Base-by-base conservation (phyloP, 108 stramenopile genomes). In the Skeletonema costatum region DNA sequence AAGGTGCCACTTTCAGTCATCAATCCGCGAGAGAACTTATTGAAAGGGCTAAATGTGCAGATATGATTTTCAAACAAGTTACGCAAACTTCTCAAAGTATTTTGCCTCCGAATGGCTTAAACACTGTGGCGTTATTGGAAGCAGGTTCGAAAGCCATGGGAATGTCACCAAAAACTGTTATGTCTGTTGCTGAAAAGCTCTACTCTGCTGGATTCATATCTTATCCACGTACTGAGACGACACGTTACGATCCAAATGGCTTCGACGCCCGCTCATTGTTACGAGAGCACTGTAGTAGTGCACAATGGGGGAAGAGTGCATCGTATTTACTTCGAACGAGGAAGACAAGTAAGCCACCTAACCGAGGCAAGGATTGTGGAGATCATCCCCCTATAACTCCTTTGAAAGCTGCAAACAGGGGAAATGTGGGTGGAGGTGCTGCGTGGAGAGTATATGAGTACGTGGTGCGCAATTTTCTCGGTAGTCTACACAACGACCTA, bases 161-260 rank as follows among this genome's bases (percentile, higher is more conserved):
- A 9, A 80, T 80, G 78, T 59, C 66, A 3, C 78, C 78, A 4
- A 80, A 80, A 64, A 31, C 60, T 29, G 78, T 79, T 1, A 79
- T 79, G 78, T 66, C 30, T 32, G 73, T 79, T 58, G 78, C 78
- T 32, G 78, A 79, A 44, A 79, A 79, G 44, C 84, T 93, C 29
- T 93, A 93, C 48, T 84, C 85, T 48, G 64, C 78, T 36, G 93
- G 93, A 42, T 71, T 83, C 50, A 71, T 93, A 30, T 76, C 73
- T 50, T 93, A 93, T 66, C 93, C 93, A 14, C 60, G 93, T 42
- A 93, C 93, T 12, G 93, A 93, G 63, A 92, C 93, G 39, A 86
- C 90, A 25, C 64, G 62, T 13, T 93, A 92, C 65, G 78, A 79
- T 67, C 76, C 81, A 50, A 71, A 70, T 19, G 84, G 79, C 10